A percentile compares a stretch with the other conserved stretches of the same genome.
These are phyloP conservation scores for Exophiala lecanii-corni DNA, from an alignment of 2,329 filamentous ascomycete species.

Conservation along the genomic window DNA sequence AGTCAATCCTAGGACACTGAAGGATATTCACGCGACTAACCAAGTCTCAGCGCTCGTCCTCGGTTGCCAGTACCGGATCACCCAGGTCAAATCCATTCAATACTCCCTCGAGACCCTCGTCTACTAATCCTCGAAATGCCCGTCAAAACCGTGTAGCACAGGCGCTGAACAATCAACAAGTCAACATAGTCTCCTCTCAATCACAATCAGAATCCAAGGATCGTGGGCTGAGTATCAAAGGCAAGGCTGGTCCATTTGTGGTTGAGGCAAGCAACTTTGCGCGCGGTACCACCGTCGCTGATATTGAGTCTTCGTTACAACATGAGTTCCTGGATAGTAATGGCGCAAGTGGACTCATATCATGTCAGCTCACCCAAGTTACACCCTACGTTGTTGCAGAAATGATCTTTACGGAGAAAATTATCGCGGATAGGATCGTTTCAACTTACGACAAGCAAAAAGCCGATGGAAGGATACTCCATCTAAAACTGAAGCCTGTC, in stretches of 20 bases:
- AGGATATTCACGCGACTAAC: constrained; percentile 1
- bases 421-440: constrained; percentile 55
- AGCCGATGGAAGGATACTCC: constrained; percentile 58
- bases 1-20: neutral
- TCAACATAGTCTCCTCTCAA: constrained; percentile 31
- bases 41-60: constrained; percentile 32
- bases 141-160: constrained; percentile 31
- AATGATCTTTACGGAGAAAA: constrained; percentile 53
- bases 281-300: constrained; percentile 60
- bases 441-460: constrained; percentile 60
- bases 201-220: constrained; percentile 29
- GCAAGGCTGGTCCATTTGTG: constrained; percentile 50
- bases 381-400: constrained; percentile 56
- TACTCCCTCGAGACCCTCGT: constrained; percentile 26
- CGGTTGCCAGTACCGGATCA: constrained; percentile 24
- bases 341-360: constrained; percentile 40
- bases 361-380: constrained; percentile 50
- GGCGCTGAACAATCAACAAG: constrained; percentile 28
- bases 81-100: constrained; percentile 18
- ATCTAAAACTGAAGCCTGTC: constrained; percentile 50
- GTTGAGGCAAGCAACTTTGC: constrained; percentile 61
- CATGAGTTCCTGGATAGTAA: constrained; percentile 32
- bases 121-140: constrained; percentile 32
- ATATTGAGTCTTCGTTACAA: constrained; percentile 58
- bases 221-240: constrained; percentile 51